Evolutionary conservation across 768 basidiomycete genomes (phyloP).

Genomic region (Leccinellum albellum): DNA sequence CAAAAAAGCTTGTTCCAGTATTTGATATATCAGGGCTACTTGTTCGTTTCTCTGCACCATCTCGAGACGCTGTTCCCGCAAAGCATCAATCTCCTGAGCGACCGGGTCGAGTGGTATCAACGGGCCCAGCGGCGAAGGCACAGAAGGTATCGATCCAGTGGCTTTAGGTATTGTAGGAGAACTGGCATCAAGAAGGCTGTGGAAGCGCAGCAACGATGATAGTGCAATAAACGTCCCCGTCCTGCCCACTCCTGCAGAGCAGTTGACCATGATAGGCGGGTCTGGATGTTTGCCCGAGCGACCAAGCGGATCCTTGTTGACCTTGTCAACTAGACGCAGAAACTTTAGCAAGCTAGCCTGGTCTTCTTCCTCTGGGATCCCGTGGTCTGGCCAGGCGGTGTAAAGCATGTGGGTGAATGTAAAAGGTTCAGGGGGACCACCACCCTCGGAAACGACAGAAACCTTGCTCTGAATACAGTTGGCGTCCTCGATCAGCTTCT

Average conservation of each 20-base stretch:
- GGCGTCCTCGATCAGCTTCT: constrained; percentile 47
- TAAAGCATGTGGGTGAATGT: constrained; percentile 72
- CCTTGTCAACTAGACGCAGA: constrained; percentile 56
- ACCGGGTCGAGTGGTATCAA: constrained; percentile 54
- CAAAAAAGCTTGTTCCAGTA: constrained; percentile 36
- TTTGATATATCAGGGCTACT: constrained; percentile 58
- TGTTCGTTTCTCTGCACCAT: constrained; percentile 81
- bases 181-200: constrained; percentile 40
- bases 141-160: constrained; percentile 30
- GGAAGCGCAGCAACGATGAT: constrained; percentile 68
- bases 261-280: constrained; percentile 78
- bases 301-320: constrained; percentile 46
- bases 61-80: constrained; percentile 75
- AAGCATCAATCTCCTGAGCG: constrained; percentile 66
- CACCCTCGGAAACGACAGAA: constrained; percentile 42
- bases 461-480: constrained; percentile 61
- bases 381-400: constrained; percentile 80
- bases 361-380: constrained; percentile 65
- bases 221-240: constrained; percentile 85
- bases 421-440: constrained; percentile 32
- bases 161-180: constrained; percentile 18
- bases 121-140: constrained; percentile 55
- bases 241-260: constrained; percentile 84
- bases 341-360: constrained; percentile 59
- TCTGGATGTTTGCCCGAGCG: constrained; percentile 42